Evolutionary conservation across 2,329 filamentous ascomycete genomes (phyloP).

Genomic region (Cytospora schulzeri): DNA sequence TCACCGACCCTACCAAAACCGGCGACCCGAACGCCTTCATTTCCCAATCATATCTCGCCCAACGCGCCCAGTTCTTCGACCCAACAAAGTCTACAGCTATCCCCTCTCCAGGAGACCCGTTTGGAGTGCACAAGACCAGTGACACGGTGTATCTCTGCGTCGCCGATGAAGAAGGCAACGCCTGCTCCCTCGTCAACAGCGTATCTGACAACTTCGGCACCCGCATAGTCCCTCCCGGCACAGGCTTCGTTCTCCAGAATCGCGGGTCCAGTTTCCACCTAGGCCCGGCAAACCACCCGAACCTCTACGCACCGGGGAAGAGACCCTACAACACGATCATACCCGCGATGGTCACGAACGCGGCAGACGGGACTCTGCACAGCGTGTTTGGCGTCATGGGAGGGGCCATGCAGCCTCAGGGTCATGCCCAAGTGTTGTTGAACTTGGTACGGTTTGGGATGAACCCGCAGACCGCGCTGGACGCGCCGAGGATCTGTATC

Average conservation of each 20-base stretch:
- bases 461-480: constrained; percentile 81
- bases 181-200: constrained; percentile 92
- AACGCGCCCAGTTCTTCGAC: constrained; percentile 63
- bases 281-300: constrained; percentile 66
- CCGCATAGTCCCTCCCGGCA: constrained; percentile 78
- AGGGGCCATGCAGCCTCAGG: constrained; percentile 95
- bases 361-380: constrained; percentile 71
- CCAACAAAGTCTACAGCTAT: constrained; percentile 65
- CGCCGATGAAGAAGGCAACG: constrained; percentile 80
- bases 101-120: constrained; percentile 62
- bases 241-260: constrained; percentile 91
- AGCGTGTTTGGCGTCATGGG: constrained; percentile 94
- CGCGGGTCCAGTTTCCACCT: constrained; percentile 84
- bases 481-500: constrained; percentile 85
- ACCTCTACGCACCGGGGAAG: constrained; percentile 76
- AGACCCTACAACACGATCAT: constrained; percentile 97
- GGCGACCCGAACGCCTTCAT: constrained; percentile 52
- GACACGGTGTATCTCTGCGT: constrained; percentile 94
- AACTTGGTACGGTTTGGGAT: constrained; percentile 83
- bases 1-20: constrained; percentile 73
- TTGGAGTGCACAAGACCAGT: constrained; percentile 62
- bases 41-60: constrained; percentile 69
- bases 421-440: constrained; percentile 87
- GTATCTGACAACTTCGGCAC: constrained; percentile 88
- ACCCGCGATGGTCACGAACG: constrained; percentile 81